Evolutionary conservation across 805 yeast genomes (phyloP).

Genomic region (Torulaspora maleeae): DNA sequence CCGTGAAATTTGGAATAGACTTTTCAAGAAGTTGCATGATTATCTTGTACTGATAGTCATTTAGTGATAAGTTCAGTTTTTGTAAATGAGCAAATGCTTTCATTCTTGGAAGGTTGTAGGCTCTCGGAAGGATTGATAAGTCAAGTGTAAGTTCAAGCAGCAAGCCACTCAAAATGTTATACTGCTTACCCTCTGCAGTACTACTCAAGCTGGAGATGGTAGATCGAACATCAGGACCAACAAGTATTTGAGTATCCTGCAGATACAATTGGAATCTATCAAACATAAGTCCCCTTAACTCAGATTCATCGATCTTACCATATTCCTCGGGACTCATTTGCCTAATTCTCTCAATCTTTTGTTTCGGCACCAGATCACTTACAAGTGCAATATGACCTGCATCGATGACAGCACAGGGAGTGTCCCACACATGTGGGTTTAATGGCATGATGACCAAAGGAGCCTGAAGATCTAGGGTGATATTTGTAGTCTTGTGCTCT

Average conservation of each 20-base stretch:
- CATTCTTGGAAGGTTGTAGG: slow-evolving; percentile 64
- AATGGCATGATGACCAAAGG: slow-evolving; percentile 86
- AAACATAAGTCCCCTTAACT: slow-evolving; percentile 76
- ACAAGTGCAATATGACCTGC: slow-evolving; percentile 89
- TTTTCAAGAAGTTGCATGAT: slow-evolving; percentile 72
- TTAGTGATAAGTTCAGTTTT: slow-evolving; percentile 60
- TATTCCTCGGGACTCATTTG: slow-evolving; percentile 66
- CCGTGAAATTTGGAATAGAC: slow-evolving; percentile 49
- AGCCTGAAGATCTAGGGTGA: slow-evolving; percentile 86
- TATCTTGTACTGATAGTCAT: slow-evolving; percentile 86
- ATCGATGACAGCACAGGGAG: slow-evolving; percentile 88
- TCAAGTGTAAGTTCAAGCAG: slow-evolving; percentile 72
- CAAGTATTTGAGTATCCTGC: slow-evolving; percentile 81
- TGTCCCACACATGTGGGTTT: slow-evolving; percentile 68
- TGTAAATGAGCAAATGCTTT: slow-evolving; percentile 77
- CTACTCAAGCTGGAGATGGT: slow-evolving; percentile 69
- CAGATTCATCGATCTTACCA: slow-evolving; percentile 43
- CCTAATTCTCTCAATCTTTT: slow-evolving; percentile 63
- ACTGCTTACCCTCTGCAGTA: slow-evolving; percentile 35
- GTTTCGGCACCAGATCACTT: slow-evolving; percentile 74
- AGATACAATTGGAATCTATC: slow-evolving; percentile 75
- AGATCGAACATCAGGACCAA: slow-evolving; percentile 76
- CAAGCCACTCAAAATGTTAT: slow-evolving; percentile 69
- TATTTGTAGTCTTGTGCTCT: slow-evolving; percentile 86
- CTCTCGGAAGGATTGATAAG: slow-evolving; percentile 79